Evolutionary conservation across 2,329 filamentous ascomycete species (phyloP), one percentile per base, ranked within the genome.

Genomic region (Drechslera avenae): DNA sequence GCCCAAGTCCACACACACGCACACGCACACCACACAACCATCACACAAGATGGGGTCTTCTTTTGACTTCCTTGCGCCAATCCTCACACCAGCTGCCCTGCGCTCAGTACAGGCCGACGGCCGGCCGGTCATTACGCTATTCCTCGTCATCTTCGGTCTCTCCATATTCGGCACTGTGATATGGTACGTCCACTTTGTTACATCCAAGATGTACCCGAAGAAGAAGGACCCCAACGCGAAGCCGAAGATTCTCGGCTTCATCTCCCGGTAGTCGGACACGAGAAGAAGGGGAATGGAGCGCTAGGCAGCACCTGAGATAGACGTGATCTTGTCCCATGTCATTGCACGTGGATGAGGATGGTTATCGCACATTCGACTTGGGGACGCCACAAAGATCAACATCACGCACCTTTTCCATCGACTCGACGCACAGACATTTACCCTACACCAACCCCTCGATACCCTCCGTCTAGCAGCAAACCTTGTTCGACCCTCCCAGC

Each of bases 111-210:
- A 69, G 49, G 64, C 64, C 26, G 66, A 92, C 71, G 88, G 89
- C 9, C 87, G 92, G 2, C 94, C 93, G 13, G 91, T 97, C 63
- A 84, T 96, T 61, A 87, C 87, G 14, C 95, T 91, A 0, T 75
- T 90, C 50, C 92, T 97, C 74, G 84, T 93, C 40, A 77, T 96
- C 49, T 81, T 85, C 54, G 90, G 91, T 37, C 80, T 97, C 9
- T 52, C 56, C 7, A 39, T 56, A 4, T 62, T 68, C 30, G 61
- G 63, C 19, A 43, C 46, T 3, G 35, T 67, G 14, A 64, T 61
- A 46, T 67, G 64, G 58, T 69, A 66, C 48, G 61, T 67, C 44
- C 56, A 62, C 48, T 68, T 67, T 21, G 66, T 66, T 39, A 69
- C 66, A 39, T 60, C 62, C 34, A 64, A 65, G 49, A 63, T 63